Evolutionary conservation across 495 filamentous ascomycete species (phyloP), one percentile per base, ranked within the genome.

Genomic region (Elasticomyces elasticus): DNA sequence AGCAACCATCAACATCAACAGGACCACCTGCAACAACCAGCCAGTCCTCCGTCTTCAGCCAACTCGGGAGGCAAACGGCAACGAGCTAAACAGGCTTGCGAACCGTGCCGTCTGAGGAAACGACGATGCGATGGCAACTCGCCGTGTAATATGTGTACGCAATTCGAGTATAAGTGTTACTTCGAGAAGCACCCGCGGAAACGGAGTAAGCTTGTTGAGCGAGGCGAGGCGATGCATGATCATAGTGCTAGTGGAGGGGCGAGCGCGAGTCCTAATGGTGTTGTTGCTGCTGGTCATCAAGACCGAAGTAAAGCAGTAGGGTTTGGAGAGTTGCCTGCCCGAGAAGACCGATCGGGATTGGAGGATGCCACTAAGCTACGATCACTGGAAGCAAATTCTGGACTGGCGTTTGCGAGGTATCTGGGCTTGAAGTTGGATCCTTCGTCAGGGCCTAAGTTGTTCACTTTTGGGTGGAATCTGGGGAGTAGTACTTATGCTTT

Each of bases 91-190:
- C 50, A 69, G 15, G 76, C 75, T 11, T 79, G 76, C 52, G 58
- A 68, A 2, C 73, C 76, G 22, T 79, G 76, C 47, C 67, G 73
- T 0, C 61, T 71, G 25, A 68, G 75, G 4, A 79, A 79, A 52
- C 57, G 75, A 5, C 75, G 75, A 59, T 79, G 76, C 60, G 64
- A 76, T 56, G 71, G 71, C 1, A 40, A 49, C 15, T 51, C 64
- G 0, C 75, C 75, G 0, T 79, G 76, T 56, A 52, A 54, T 6
- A 75, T 72, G 25, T 79, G 76, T 58, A 52, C 46, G n/a, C 60
- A 68, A 38, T 77, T 70, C 62, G 71, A 69, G 17, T 78, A 77
- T 41, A 60, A 69, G 24, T 79, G 76, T 56, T 63, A 70, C 55
- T 75, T 73, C 52, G 67, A 62, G 38, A 56, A 53, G 48, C 56